Conservation (phyloP, 441 rosid genomes). For the Cnidoscolus chayamansa region DNA sequence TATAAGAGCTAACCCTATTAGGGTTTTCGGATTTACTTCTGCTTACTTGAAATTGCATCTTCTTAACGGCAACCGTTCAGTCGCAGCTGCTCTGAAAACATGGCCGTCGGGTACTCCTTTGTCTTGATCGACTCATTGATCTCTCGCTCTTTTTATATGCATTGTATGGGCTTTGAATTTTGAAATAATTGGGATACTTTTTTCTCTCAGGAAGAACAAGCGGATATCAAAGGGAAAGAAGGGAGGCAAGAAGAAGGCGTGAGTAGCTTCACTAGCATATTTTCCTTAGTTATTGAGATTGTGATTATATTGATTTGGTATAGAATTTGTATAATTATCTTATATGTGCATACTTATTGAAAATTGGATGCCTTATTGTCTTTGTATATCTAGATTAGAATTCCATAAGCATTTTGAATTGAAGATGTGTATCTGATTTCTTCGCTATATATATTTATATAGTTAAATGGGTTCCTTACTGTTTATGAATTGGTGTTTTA, state of each 20-base stretch:
- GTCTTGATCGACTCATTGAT: too few relatives aligned
- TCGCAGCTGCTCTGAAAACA: conserved; percentile 8
- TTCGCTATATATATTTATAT: not conserved
- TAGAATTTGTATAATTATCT: not conserved
- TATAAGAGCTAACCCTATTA: conserved; percentile 9
- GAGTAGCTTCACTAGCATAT: conserved; percentile 26
- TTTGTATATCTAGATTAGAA: not conserved
- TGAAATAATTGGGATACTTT: not conserved
- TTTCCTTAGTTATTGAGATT: not conserved
- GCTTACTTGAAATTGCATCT: not conserved
- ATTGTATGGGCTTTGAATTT: not conserved
- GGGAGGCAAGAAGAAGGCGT: conserved; percentile 95
- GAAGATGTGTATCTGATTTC: not conserved
- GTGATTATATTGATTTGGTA: not conserved
- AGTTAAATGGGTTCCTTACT: not conserved
- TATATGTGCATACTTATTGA: not conserved
- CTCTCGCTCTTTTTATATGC: not conserved
- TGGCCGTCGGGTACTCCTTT: conserved; percentile 28
- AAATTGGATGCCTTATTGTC: not conserved
- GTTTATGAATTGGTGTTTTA: not conserved
- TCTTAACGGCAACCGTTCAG: conserved; percentile 11
- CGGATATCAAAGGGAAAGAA: conserved; percentile 50
- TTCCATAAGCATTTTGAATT: too few relatives aligned
- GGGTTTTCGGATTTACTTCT: not conserved
- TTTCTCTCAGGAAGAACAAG: conserved; percentile 30